These are phyloP conservation scores for Ocimum tenuiflorum DNA, from an alignment of 257 asterid genomes.

Conservation along the genomic window DNA sequence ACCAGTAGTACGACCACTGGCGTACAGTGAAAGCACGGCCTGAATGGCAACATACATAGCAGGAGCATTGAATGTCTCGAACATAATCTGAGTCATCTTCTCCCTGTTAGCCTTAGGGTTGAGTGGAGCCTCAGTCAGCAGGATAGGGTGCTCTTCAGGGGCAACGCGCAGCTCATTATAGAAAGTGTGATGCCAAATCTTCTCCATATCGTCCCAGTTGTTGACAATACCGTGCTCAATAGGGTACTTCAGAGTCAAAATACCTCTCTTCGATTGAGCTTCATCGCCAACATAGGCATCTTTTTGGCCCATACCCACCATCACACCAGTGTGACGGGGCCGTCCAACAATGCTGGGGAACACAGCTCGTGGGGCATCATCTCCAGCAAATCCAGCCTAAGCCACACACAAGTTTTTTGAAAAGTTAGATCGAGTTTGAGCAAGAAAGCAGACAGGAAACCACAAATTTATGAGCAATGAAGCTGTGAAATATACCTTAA, in stretches of 20 bases:
- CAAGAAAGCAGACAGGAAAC: background rate
- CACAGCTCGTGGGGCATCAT: slow-evolving; percentile 93
- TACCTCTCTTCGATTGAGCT: slow-evolving; percentile 90
- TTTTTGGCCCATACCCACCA: slow-evolving; percentile 95
- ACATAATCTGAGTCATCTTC: slow-evolving; percentile 93
- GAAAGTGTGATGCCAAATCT: slow-evolving; percentile 95
- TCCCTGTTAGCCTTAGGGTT: slow-evolving; percentile 94
- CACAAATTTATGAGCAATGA: background rate
- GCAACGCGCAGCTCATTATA: slow-evolving; percentile 94
- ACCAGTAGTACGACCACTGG: slow-evolving; percentile 96
- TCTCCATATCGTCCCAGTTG: slow-evolving; percentile 98
- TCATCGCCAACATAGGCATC: slow-evolving; percentile 92
- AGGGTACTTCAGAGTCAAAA: slow-evolving; percentile 76
- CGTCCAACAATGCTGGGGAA: slow-evolving; percentile 91
- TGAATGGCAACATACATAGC: slow-evolving; percentile 96
- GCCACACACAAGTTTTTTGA: slow-evolving; percentile 2
- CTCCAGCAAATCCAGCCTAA: slow-evolving; percentile 97
- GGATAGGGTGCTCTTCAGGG: slow-evolving; percentile 89
- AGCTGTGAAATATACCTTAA: slow-evolving; percentile 28
- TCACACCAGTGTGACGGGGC: slow-evolving; percentile 92
- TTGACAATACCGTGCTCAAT: slow-evolving; percentile 88
- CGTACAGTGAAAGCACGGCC: slow-evolving; percentile 89
- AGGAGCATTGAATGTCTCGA: slow-evolving; percentile 88
- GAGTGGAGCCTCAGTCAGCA: slow-evolving; percentile 85
- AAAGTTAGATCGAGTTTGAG: background rate